These are phyloP conservation scores for Penicillium sp. DNA, from an alignment of 2,329 filamentous ascomycete genomes.

Conservation along the genomic window DNA sequence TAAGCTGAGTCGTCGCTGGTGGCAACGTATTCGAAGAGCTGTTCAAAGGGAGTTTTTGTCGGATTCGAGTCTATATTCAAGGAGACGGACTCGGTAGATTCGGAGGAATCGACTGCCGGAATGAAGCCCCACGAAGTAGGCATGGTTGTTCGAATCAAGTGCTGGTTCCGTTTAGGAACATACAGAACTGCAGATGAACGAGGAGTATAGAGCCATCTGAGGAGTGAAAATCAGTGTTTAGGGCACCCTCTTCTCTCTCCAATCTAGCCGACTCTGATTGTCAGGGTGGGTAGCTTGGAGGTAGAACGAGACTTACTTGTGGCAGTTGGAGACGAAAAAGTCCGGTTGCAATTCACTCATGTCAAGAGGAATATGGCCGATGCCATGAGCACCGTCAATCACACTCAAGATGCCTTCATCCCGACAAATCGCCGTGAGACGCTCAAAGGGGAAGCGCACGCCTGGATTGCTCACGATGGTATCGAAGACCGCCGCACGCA, in stretches of 20 bases:
- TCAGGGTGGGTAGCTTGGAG: background rate
- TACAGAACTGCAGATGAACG: slow-evolving; percentile 76
- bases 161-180: slow-evolving; percentile 70
- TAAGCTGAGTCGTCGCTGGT: slow-evolving; percentile 69
- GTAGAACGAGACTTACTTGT: slow-evolving; percentile 50
- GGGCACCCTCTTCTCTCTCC: background rate
- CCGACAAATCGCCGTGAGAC: slow-evolving; percentile 57
- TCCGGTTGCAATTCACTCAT: slow-evolving; percentile 64
- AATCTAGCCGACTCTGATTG: too few relatives aligned
- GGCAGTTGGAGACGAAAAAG: slow-evolving; percentile 80
- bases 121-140: slow-evolving; percentile 77
- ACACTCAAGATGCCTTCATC: slow-evolving; percentile 64
- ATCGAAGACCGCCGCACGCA: slow-evolving; percentile 70
- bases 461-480: slow-evolving; percentile 73
- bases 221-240: slow-evolving; percentile 6
- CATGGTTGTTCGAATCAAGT: slow-evolving; percentile 64
- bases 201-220: slow-evolving; percentile 72
- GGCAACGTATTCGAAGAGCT: slow-evolving; percentile 69
- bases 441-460: slow-evolving; percentile 71
- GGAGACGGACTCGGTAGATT: slow-evolving; percentile 46
- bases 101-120: slow-evolving; percentile 31
- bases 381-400: slow-evolving; percentile 77
- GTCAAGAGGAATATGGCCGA: slow-evolving; percentile 72
- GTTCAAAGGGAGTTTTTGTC: slow-evolving; percentile 56
- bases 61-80: slow-evolving; percentile 20